Evolutionary conservation across 202 grass and related monocot genomes (phyloP).

Genomic region (Bolboschoenoplectus hybrid): DNA sequence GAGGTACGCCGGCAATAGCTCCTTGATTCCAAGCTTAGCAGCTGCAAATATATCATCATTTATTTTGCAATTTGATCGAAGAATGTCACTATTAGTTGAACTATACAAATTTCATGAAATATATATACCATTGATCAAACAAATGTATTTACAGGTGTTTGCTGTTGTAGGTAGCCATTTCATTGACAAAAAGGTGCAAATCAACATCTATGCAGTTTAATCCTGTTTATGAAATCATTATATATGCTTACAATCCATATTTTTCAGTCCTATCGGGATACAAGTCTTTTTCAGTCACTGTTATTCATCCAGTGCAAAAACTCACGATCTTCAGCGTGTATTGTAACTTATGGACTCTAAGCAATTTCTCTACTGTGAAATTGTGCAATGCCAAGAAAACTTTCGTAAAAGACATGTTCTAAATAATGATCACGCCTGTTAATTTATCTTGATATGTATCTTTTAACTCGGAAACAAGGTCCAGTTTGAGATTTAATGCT

Average conservation of each 20-base stretch:
- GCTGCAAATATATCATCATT: slow-evolving; percentile 45
- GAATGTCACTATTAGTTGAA: not conserved
- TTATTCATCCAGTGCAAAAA: slow-evolving; percentile 22
- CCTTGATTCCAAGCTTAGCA: slow-evolving; percentile 61
- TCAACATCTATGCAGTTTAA: slow-evolving; percentile 5
- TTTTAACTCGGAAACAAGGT: not conserved
- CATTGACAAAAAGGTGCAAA: not conserved
- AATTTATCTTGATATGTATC: not conserved
- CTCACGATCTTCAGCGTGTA: not conserved
- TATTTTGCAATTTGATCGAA: not conserved
- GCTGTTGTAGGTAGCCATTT: not conserved
- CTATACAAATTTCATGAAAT: not conserved
- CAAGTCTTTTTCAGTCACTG: slow-evolving; percentile 19
- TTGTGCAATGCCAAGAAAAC: not conserved
- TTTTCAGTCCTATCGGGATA: not conserved
- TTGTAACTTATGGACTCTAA: not conserved
- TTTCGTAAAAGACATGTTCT: not conserved
- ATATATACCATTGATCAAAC: not conserved
- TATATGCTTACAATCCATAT: not conserved
- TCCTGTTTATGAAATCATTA: slow-evolving; percentile 8
- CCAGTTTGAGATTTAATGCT: too few relatives aligned
- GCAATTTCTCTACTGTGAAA: not conserved
- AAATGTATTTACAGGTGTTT: not conserved
- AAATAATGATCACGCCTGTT: not conserved
- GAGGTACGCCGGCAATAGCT: slow-evolving; percentile 66